A percentile compares a stretch with the other conserved stretches of the same genome.
These are phyloP conservation scores for Malbranchea zuffiana DNA, from an alignment of 2,329 filamentous ascomycete species.

Conservation along the genomic window DNA sequence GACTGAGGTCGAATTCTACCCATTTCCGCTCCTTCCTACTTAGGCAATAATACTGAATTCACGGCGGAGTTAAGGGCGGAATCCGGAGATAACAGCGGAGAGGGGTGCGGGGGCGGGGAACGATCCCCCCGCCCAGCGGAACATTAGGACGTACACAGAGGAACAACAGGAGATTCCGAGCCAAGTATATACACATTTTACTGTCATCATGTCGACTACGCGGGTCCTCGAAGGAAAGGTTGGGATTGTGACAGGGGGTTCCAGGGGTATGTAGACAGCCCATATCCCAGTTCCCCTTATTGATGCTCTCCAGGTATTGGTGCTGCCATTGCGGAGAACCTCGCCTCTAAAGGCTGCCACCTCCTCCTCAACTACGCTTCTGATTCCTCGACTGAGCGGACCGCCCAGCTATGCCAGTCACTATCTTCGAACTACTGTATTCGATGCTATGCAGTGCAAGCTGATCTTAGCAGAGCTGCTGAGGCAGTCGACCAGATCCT, in stretches of 20 bases:
- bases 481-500: slow-evolving; percentile 50
- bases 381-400: slow-evolving; percentile 44
- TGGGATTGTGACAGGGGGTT: slow-evolving; percentile 68
- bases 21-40: too few species aligned
- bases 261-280: slow-evolving; percentile 50
- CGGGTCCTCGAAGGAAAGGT: slow-evolving; percentile 56
- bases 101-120: too few species aligned
- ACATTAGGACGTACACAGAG: neutral
- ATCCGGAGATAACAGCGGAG: too few species aligned
- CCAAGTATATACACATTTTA: too few species aligned
- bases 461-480: slow-evolving; percentile 55
- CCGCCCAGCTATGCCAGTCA: slow-evolving; percentile 44
- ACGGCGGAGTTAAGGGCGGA: too few species aligned
- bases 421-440: slow-evolving; percentile 50
- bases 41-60: too few species aligned
- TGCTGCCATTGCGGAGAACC: slow-evolving; percentile 54
- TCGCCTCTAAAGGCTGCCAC: slow-evolving; percentile 61
- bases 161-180: neutral
- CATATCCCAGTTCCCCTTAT: slow-evolving; percentile 6
- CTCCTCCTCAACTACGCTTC: slow-evolving; percentile 64
- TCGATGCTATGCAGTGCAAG: slow-evolving; percentile 53
- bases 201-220: too few species aligned
- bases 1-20: too few species aligned
- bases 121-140: too few species aligned
- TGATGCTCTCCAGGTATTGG: slow-evolving; percentile 55